A percentile compares a stretch with the other conserved stretches of the same genome.
Evolutionary conservation across 2,329 filamentous ascomycete species (phyloP).

Genomic region (Cryphonectria radicalis): DNA sequence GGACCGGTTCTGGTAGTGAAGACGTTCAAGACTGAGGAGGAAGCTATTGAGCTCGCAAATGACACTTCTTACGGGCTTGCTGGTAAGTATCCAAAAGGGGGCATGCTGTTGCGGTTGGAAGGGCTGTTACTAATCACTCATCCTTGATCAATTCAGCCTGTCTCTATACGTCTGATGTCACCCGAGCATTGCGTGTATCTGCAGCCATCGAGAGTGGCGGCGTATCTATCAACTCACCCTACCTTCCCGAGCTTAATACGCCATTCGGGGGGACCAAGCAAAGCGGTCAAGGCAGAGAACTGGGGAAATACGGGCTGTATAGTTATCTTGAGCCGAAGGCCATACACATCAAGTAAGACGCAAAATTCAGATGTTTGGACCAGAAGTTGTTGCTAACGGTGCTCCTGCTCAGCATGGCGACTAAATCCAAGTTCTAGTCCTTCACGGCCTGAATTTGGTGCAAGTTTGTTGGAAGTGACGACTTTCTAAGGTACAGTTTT

Average conservation of each 20-base stretch:
- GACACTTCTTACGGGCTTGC: conserved; percentile 17
- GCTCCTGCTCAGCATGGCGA: neutral
- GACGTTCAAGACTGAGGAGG: conserved; percentile 19
- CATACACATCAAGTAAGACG: conserved; percentile 18
- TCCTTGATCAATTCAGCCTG: conserved; percentile 1
- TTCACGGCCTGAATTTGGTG: too few species aligned
- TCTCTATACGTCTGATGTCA: conserved; percentile 22
- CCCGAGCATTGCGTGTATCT: conserved; percentile 12
- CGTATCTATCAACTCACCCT: conserved; percentile 16
- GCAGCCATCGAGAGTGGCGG: conserved; percentile 13
- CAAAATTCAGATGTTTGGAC: too few species aligned
- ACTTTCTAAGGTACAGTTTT: too few species aligned
- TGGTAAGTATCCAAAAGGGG: neutral
- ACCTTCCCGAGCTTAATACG: conserved; percentile 13
- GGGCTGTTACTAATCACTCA: neutral
- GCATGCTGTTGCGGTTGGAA: too few species aligned
- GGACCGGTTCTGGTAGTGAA: conserved; percentile 14
- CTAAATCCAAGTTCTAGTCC: neutral
- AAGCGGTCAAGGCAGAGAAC: conserved; percentile 20
- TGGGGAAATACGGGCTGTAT: conserved; percentile 16
- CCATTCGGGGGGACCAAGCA: conserved; percentile 21
- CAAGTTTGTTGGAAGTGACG: neutral
- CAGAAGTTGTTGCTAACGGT: neutral
- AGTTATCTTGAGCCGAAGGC: conserved; percentile 20
- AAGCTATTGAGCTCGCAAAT: conserved; percentile 18